phyloP scores from a whole-genome alignment of 2,329 filamentous ascomycete species.

The Sphaerulina musiva region DNA sequence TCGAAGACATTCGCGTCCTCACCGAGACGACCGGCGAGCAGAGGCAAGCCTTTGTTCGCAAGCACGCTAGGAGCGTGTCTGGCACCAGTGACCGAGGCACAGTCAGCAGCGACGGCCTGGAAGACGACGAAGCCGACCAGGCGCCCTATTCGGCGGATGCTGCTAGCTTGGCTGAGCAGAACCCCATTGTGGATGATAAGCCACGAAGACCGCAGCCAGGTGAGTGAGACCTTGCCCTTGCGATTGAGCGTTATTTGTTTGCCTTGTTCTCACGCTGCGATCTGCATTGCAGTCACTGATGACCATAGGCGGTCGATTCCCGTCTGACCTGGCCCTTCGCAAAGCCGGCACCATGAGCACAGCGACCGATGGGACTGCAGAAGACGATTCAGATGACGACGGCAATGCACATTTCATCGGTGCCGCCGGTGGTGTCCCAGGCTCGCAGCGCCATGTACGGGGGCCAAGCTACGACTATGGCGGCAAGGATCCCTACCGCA shows the following conservation, averaged over 20 bases:
- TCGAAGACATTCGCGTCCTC: conserved; percentile 81
- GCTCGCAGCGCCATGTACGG: conserved; percentile 15
- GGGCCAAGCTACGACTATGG: conserved; percentile 22
- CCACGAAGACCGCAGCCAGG: conserved; percentile 75
- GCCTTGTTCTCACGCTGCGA: conserved; percentile 12
- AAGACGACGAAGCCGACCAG: conserved; percentile 63
- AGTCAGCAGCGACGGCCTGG: conserved; percentile 61
- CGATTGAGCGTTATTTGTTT: conserved; percentile 19
- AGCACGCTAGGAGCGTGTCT: conserved; percentile 72
- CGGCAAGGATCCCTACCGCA: conserved; percentile 28
- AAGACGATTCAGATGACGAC: conserved; percentile 52
- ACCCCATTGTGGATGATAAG: conserved; percentile 35
- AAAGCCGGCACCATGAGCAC: conserved; percentile 53
- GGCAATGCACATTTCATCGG: conserved; percentile 57
- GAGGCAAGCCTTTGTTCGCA: conserved; percentile 76
- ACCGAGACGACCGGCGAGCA: conserved; percentile 86
- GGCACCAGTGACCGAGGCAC: conserved; percentile 54
- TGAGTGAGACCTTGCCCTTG: conserved; percentile 45
- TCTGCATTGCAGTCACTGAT: conserved; percentile 16
- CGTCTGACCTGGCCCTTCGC: conserved; percentile 84
- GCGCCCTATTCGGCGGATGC: conserved; percentile 59
- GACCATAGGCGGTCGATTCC: conserved; percentile 62
- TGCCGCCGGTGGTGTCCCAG: conserved; percentile 37
- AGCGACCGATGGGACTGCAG: conserved; percentile 72
- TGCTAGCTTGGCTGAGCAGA: conserved; percentile 35